phyloP scores from a whole-genome alignment of 2,329 filamentous ascomycete genomes.

The Colletotrichum siamense region DNA sequence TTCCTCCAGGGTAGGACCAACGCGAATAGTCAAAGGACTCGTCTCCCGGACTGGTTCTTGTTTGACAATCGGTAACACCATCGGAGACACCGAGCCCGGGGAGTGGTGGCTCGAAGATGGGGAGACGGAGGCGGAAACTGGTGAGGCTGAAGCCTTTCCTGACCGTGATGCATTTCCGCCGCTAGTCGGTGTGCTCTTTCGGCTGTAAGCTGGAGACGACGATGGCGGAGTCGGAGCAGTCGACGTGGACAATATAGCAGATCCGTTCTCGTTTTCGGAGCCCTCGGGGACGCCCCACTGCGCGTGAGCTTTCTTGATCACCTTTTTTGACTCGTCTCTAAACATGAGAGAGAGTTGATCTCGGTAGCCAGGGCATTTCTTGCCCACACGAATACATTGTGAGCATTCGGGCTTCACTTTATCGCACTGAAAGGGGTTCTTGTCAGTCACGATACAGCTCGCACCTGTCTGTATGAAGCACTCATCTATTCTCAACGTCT shows the following conservation, averaged over 20 bases:
- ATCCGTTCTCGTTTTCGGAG: background rate
- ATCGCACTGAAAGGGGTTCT: slow-evolving; percentile 57
- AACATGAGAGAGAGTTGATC: slow-evolving; percentile 71
- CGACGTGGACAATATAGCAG: background rate
- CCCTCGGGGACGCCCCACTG: slow-evolving; percentile 43
- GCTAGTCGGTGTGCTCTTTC: slow-evolving; percentile 5
- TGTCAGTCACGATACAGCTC: background rate
- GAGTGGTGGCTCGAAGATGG: slow-evolving; percentile 20
- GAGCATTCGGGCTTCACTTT: slow-evolving; percentile 65
- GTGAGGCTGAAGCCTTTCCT: background rate
- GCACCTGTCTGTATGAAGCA: background rate
- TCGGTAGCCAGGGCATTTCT: slow-evolving; percentile 68
- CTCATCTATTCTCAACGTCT: background rate
- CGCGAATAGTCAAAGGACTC: slow-evolving; percentile 28
- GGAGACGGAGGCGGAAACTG: slow-evolving; percentile 8
- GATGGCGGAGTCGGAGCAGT: slow-evolving; percentile 27
- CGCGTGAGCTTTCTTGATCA: slow-evolving; percentile 63
- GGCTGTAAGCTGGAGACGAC: slow-evolving; percentile 20
- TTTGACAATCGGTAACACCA: slow-evolving; percentile 5
- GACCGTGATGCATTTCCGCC: background rate
- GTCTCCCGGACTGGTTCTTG: slow-evolving; percentile 1
- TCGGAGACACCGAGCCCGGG: slow-evolving; percentile 8
- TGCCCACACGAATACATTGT: slow-evolving; percentile 65
- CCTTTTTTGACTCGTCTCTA: slow-evolving; percentile 68
- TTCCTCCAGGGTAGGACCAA: slow-evolving; percentile 50